A percentile compares a stretch with the other conserved stretches of the same genome.
phyloP scores from a whole-genome alignment of 75 land plant species.

The Isoetes taiwanensis region DNA sequence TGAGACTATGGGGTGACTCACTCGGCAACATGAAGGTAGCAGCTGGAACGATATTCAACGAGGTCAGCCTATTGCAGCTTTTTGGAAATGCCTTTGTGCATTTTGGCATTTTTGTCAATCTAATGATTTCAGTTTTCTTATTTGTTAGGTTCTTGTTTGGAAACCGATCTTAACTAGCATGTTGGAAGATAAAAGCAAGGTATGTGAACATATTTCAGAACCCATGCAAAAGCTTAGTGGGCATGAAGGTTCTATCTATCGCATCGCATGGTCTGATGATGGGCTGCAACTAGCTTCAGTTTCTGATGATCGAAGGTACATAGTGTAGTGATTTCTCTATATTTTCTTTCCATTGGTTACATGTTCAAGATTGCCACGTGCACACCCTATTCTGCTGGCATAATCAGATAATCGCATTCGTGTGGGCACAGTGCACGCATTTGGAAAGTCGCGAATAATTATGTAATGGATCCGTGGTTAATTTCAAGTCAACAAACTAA shows the following conservation, averaged over 20 bases:
- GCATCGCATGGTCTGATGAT: constrained; percentile 73
- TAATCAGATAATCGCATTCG: neutral
- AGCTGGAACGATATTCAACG: constrained; percentile 92
- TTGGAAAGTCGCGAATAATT: constrained; percentile 25
- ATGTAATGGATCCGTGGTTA: neutral
- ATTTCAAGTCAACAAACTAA: neutral
- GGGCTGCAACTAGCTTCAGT: constrained; percentile 66
- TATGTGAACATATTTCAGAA: constrained; percentile 1
- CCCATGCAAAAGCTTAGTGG: constrained; percentile 34
- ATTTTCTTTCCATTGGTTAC: neutral
- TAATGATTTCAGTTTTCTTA: no score
- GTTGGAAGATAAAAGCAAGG: neutral
- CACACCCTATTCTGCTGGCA: neutral
- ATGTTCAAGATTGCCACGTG: neutral
- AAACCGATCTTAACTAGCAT: constrained; percentile 16
- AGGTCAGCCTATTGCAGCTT: no score
- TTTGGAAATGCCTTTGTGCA: no score
- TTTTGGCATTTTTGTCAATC: no score
- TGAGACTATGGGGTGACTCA: constrained; percentile 69
- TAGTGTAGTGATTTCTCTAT: neutral
- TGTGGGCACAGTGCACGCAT: constrained; percentile 59
- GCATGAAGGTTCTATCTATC: constrained; percentile 95
- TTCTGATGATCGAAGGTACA: constrained; percentile 96
- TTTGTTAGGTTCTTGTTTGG: constrained; percentile 90
- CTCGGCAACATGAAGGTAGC: constrained; percentile 45